Evolutionary conservation across 148 eudicot species (phyloP), one percentile per base, ranked within the genome.

Genomic region (Arctostaphylos glauca): DNA sequence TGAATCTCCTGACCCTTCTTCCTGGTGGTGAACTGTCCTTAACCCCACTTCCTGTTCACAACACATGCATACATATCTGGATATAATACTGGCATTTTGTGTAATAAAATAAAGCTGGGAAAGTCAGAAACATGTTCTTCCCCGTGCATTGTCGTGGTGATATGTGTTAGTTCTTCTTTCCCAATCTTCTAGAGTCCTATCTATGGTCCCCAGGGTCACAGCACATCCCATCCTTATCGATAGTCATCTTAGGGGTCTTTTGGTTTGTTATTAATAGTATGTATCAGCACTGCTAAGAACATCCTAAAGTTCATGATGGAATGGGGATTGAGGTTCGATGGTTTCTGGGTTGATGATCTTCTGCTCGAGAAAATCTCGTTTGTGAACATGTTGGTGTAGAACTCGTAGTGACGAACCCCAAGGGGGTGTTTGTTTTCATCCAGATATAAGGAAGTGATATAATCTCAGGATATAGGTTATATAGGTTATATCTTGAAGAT

Each of bases 101-200:
- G 19, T 38, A 10, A 5, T 68, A 4, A 12, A 15, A 6, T 74
- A 4, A 47, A 19, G 38, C 47, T 43, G 76, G 8, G 13, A 19
- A 74, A 74, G 56, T 25, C 54, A 19, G 38, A 25, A 52, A 25
- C 59, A 76, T 76, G 78, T 75, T 75, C 56, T 49, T 75, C 58
- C 78, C 6, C 78, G 10, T 75, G 79, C 56, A 10, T 6, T 74
- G 78, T 74, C 56, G 5, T 49, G 41, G 56, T 54, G 13, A 3
- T 25, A 14, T 76, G 4, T 50, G 60, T 38, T 52, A 16, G 12
- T 25, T 31, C 21, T 66, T 31, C 59, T 25, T 60, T 52, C 46
- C 18, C 59, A 21, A 14, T 76, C 59, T 76, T 25, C 9, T 18
- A 49, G 19, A 49, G 21, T 49, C 13, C 25, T 50, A 49, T 76